Evolutionary conservation across 768 basidiomycete species (phyloP), one percentile per base, ranked within the genome.

Genomic region (Suillus brevipes): DNA sequence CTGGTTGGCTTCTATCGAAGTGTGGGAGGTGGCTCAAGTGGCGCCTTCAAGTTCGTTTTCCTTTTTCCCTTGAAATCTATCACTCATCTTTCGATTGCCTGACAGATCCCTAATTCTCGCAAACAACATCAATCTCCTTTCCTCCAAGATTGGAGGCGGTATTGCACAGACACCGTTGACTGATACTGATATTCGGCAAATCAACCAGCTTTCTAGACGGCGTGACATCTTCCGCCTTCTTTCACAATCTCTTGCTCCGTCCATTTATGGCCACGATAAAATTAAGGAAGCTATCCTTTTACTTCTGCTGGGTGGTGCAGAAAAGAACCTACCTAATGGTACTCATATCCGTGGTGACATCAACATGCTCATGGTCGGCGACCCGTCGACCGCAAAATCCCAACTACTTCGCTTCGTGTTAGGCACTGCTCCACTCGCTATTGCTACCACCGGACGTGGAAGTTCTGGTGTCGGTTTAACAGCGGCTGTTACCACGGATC

Each of bases 301-400:
- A 34, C 87, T 99, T 13, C 86, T 99, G 18, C 89, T 99, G 49
- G 95, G 97, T 38, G 97, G 97, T 36, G 92, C 94, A 59, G 97
- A 99, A 80, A 99, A 99, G 85, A 99, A 99, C 75, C 79, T 99
- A 63, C 87, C 91, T 34, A 99, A 99, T 74, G 97, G 97, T 60
- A 98, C 97, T 1, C 97, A 99, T 74, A 97, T 99, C 73, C 90
- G 97, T 83, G 97, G 97, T 53, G 97, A 99, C 77, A 99, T 99
- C 84, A 99, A 99, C 78, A 83, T 99, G 73, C 87, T 99, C 71
- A 99, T 99, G 97, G 96, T 99, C 65, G 97, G 97, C 66, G 97
- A 99, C 78, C 97, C 97, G 10, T 93, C 91, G n/a, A 99, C 97
- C 0, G 97, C 97, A 23, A 99, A 99, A 80, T 94, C 91, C 45